Percentiles rank a stretch among this genome's conserved stretches.
Evolutionary conservation across 148 eudicot genomes (phyloP).

Genomic region (Euryodendron excelsum): DNA sequence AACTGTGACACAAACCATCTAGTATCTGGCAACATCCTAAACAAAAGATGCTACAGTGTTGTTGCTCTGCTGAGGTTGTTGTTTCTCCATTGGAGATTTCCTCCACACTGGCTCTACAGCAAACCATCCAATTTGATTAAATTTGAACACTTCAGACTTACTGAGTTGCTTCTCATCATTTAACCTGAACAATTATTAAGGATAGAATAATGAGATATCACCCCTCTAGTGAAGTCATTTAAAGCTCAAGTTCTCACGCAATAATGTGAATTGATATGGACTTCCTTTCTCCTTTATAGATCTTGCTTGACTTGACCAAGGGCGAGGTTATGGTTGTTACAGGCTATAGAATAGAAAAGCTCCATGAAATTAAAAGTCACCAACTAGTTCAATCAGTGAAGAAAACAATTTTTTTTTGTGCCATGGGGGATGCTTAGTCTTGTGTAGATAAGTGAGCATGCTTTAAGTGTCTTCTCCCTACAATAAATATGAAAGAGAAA

Average conservation of each 20-base stretch:
- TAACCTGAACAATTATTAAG: conserved; percentile 1
- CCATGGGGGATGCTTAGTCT: background rate
- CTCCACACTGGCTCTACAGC: background rate
- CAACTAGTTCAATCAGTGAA: background rate
- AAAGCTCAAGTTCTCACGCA: background rate
- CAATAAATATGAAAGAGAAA: background rate
- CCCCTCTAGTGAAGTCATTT: background rate
- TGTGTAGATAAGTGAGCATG: background rate
- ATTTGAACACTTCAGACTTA: background rate
- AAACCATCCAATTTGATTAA: background rate
- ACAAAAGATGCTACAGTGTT: background rate
- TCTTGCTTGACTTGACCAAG: background rate
- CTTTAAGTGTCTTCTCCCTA: background rate
- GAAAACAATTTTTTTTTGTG: background rate
- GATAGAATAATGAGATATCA: background rate
- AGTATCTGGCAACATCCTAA: background rate
- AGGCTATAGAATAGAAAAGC: background rate
- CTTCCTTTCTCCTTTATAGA: background rate
- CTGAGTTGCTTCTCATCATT: background rate
- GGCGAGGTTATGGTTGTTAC: background rate
- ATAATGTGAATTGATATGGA: background rate
- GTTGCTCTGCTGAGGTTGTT: background rate
- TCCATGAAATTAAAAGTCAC: background rate
- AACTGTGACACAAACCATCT: background rate
- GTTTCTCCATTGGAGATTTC: background rate